Percentiles rank a stretch among this genome's conserved stretches.
These are phyloP conservation scores for Lepidium didymum DNA, from an alignment of 345 rosid species.

Conservation along the genomic window DNA sequence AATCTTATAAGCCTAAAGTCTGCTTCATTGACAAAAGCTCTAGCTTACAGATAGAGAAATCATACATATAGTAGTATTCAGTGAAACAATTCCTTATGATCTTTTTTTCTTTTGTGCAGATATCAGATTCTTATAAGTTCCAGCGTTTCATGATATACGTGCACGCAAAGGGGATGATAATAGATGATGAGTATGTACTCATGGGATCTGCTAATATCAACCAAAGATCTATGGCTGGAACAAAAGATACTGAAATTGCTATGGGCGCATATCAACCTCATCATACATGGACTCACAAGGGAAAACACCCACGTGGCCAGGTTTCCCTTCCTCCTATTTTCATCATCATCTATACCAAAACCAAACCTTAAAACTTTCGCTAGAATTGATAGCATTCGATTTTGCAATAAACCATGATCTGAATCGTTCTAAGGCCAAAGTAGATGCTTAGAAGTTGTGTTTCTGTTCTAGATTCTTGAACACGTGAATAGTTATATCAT, in stretches of 20 bases:
- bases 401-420: background rate
- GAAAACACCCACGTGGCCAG: constrained; percentile 73
- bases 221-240: constrained; percentile 97
- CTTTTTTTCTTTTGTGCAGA: constrained; percentile 32
- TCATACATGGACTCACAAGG: constrained; percentile 52
- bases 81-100: background rate
- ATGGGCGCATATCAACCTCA: constrained; percentile 98
- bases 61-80: background rate
- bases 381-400: background rate
- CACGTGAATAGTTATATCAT: background rate
- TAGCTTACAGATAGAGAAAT: background rate
- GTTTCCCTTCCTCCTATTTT: constrained; percentile 28
- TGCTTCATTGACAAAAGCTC: background rate
- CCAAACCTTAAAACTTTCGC: background rate
- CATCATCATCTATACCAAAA: constrained; percentile 3
- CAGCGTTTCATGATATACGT: constrained; percentile 86
- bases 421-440: background rate
- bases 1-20: background rate
- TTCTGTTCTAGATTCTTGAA: background rate
- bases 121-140: constrained; percentile 37
- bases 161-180: constrained; percentile 91
- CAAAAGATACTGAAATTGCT: constrained; percentile 89
- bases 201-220: constrained; percentile 92
- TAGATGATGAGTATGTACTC: constrained; percentile 83
- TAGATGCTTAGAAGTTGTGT: background rate